phyloP scores from a whole-genome alignment of 2,329 filamentous ascomycete genomes.

The Thermochaetoides dissita region DNA sequence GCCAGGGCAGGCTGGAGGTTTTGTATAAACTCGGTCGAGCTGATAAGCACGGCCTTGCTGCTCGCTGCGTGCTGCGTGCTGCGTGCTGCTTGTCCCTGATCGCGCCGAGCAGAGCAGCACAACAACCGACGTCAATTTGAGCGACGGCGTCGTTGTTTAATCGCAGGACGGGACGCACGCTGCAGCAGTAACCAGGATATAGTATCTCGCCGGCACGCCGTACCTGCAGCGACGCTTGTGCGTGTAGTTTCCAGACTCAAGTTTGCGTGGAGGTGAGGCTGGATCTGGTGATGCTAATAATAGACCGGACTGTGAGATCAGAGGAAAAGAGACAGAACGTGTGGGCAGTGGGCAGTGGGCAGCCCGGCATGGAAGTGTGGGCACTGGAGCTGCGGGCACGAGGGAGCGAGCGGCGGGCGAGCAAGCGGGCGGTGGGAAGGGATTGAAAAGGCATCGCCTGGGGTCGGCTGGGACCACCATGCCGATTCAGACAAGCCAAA shows the following conservation, averaged over 20 bases:
- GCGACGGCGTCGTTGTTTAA: no score
- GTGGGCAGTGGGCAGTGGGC: slow-evolving; percentile 9
- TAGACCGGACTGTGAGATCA: slow-evolving; percentile 13
- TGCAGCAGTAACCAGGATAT: no score
- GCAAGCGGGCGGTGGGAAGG: slow-evolving; percentile 10
- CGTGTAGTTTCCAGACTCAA: neutral
- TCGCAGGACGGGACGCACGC: no score
- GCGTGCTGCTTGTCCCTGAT: no score
- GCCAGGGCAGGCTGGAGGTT: neutral
- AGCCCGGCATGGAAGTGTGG: slow-evolving; percentile 1
- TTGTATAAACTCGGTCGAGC: no score
- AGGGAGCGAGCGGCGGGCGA: neutral
- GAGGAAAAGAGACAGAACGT: slow-evolving; percentile 10
- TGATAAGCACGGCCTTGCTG: no score
- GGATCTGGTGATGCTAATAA: slow-evolving; percentile 17
- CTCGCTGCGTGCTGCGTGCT: no score
- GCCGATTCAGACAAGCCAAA: slow-evolving; percentile 3
- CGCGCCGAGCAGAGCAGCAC: no score
- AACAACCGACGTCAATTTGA: no score
- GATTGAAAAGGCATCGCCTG: slow-evolving; percentile 5
- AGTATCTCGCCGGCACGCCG: neutral
- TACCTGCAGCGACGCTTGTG: slow-evolving; percentile 7
- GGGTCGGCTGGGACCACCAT: neutral
- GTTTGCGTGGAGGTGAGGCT: slow-evolving; percentile 10
- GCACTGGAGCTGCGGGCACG: neutral